Base-by-base conservation (phyloP, 148 eudicot species). In the Vaccinium macrocarpon region DNA sequence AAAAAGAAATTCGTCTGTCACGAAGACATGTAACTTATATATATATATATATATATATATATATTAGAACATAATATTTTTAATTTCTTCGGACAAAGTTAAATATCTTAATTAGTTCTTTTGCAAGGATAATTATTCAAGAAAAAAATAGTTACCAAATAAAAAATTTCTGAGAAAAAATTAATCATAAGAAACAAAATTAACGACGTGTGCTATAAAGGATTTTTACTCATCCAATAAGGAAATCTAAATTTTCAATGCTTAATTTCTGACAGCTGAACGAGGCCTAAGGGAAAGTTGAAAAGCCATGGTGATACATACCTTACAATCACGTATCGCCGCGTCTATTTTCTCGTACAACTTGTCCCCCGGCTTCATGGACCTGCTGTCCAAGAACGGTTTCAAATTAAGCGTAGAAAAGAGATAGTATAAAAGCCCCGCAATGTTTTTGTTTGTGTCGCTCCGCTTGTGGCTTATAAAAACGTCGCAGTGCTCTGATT, bases 361-460 rank as follows among this genome's bases (percentile, higher is more conserved):
- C 38, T 51, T 55, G 75, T 90, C 92, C 48, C 92, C 93, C 2
- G 93, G 92, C 35, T 83, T 79, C 93, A 91, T 88, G 83, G 75
- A 84, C 81, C 87, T 91, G 85, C 73, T 86, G 73, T 91, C 91
- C 79, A 89, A 81, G 57, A 91, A 91, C 3, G 93, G 91, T 49
- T 50, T 29, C 11, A 88, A 56, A 27, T 89, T 90, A 1, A 85
- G 71, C 29, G 81, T 53, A 0, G 56, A 48, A 0, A 91, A 75
- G 10, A 84, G 88, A 18, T 90, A 87, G 50, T 77, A 88, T 21
- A 91, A 76, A 49, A 91, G 80, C 38, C 93, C 92, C 9, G 90
- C 87, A 8, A 91, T 84, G 6, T 87, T 90, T 52, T 75, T 84
- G 59, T 88, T 91, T 21, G 89, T 90, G 81, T 91, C 92, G 25